Evolutionary conservation across 441 rosid species (phyloP), one percentile per base, ranked within the genome.

Genomic region (Melianthus villosus): DNA sequence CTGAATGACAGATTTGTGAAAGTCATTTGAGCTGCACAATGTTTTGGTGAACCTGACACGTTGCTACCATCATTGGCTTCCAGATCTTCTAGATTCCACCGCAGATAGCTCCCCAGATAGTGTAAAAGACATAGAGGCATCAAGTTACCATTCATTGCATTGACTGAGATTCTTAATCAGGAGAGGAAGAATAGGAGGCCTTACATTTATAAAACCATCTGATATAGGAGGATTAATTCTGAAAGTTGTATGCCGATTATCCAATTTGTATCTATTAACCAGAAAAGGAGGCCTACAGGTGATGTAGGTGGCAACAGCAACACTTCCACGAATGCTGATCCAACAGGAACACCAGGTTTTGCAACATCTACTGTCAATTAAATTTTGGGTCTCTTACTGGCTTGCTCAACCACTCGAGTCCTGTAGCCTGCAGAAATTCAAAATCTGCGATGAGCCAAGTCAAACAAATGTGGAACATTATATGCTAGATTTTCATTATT

Each of bases 201-300:
- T 51, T 66, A 91, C 98, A 72, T 76, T 72, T n/a, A 73, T 73
- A 53, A 91, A 72, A 41, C 75, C 86, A 54, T 58, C 28, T 3
- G 98, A 94, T 55, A 84, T 61, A 38, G 98, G 94, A 27, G 82
- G 81, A 23, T 52, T 40, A 28, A 91, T 63, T 61, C 57, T 82
- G 50, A 91, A 79, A 38, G 87, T 40, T 16, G 84, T 70, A 16
- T 96, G 70, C 22, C 87, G 93, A 63, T 77, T 73, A 63, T 89
- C 98, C 62, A 84, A 54, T 57, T 75, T 84, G 76, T 73, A 82
- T 70, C 75, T 68, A 64, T 77, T 87, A 32, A 43, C 41, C 49
- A 30, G 20, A 55, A 51, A 66, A 26, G 83, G 29, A 60, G 53
- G 16, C 17, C 62, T 4, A 31, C 41, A 38, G 78, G 20, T 40